Conservation (phyloP, 768 basidiomycete genomes). For the Tulasnella sp. region DNA sequence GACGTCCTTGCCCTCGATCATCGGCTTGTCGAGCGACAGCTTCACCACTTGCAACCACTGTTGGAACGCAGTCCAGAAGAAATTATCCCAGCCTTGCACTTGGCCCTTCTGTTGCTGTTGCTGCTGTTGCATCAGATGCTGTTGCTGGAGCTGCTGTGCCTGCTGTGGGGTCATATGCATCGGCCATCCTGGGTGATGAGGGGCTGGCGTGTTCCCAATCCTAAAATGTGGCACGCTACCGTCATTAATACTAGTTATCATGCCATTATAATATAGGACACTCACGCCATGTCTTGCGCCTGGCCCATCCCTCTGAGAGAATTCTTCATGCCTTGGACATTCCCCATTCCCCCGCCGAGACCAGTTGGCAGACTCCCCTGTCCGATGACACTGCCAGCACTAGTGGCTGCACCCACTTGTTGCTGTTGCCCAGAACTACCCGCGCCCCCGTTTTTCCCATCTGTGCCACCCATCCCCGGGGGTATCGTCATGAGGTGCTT, state of each 20-base stretch:
- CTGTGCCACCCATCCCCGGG: not conserved
- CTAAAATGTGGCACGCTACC: no score
- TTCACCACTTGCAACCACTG: not conserved
- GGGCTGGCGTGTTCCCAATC: not conserved
- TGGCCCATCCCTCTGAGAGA: not conserved
- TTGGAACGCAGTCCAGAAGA: not conserved
- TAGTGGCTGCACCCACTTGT: no score
- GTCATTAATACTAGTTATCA: no score
- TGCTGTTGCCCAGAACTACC: no score
- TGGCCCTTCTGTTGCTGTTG: not conserved
- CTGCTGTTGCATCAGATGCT: not conserved
- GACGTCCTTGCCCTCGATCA: conserved; percentile 4
- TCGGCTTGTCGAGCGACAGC: not conserved
- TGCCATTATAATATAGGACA: no score
- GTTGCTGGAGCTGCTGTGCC: not conserved
- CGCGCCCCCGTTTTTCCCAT: not conserved
- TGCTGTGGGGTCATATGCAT: not conserved
- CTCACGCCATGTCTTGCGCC: not conserved
- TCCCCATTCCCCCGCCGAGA: no score
- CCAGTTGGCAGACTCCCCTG: no score
- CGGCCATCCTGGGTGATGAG: not conserved
- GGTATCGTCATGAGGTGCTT: not conserved
- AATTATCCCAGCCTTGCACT: not conserved
- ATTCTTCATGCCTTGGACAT: not conserved
- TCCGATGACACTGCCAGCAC: no score